Conservation (phyloP, 495 filamentous ascomycete genomes). For the Talaromyces borbonicus region DNA sequence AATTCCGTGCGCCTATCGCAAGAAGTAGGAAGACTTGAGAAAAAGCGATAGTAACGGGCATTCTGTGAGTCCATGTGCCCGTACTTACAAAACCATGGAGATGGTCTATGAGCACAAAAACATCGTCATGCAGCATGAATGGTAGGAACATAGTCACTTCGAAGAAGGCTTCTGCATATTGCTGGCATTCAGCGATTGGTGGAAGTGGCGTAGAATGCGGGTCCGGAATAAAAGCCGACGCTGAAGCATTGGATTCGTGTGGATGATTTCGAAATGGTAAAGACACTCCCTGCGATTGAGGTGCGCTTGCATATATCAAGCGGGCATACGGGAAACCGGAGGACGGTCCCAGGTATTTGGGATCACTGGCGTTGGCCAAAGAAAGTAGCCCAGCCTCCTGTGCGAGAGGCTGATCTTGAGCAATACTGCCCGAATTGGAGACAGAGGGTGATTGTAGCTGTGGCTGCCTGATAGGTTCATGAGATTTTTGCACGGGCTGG, state of each 20-base stretch:
- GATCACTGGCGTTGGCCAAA: neutral
- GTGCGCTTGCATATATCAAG: conserved; percentile 1
- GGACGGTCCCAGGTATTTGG: conserved; percentile 1
- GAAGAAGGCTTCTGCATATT: neutral
- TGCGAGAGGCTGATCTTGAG: neutral
- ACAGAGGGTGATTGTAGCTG: neutral
- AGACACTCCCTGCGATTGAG: neutral
- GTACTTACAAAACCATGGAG: neutral
- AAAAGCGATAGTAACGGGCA: neutral
- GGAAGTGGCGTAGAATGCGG: neutral
- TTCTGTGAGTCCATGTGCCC: neutral
- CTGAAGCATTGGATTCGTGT: neutral
- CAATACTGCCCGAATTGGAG: neutral
- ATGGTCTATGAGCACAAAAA: neutral
- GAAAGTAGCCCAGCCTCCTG: neutral
- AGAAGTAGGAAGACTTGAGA: neutral
- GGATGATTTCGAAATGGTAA: neutral
- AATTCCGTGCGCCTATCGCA: neutral
- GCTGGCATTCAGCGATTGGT: neutral
- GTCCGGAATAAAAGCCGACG: neutral
- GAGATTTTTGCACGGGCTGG: neutral
- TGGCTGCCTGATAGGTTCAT: neutral
- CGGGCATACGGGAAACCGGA: neutral
- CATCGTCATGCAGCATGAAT: neutral
- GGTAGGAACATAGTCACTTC: neutral